phyloP scores from a whole-genome alignment of 2,329 filamentous ascomycete genomes.

The Diaporthe nobilis region DNA sequence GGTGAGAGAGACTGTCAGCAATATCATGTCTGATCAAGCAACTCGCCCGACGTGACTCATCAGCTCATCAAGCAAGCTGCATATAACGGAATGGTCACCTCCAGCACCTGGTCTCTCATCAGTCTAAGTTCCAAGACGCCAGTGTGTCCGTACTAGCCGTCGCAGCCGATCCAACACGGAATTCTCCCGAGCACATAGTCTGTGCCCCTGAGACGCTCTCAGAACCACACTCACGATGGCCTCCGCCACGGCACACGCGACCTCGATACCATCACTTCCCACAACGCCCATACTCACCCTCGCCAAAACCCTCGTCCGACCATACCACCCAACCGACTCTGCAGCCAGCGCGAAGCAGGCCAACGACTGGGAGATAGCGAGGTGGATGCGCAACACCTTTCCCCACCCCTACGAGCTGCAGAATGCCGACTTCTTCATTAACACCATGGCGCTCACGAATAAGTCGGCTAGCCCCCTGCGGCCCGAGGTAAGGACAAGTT shows the following conservation, averaged over 20 bases:
- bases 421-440: constrained; percentile 56
- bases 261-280: constrained; percentile 30
- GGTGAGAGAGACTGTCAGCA: constrained; percentile 2
- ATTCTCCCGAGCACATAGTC: constrained; percentile 8
- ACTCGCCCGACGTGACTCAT: constrained; percentile 12
- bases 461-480: constrained; percentile 47
- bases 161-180: neutral
- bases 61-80: neutral
- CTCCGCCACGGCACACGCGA: constrained; percentile 12
- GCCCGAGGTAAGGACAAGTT: constrained; percentile 42
- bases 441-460: constrained; percentile 37
- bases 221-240: constrained; percentile 25
- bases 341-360: constrained; percentile 51
- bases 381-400: constrained; percentile 60
- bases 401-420: constrained; percentile 61
- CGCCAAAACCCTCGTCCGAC: constrained; percentile 56
- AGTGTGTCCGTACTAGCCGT: neutral
- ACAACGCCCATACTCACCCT: constrained; percentile 48
- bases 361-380: constrained; percentile 56
- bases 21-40: constrained; percentile 6
- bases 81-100: constrained; percentile 1
- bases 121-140: neutral
- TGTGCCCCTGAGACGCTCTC: constrained; percentile 9
- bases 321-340: constrained; percentile 56
- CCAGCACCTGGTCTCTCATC: neutral